These are phyloP conservation scores for Vitis amurensis DNA, from an alignment of 164 flowering plant species.

Conservation along the genomic window DNA sequence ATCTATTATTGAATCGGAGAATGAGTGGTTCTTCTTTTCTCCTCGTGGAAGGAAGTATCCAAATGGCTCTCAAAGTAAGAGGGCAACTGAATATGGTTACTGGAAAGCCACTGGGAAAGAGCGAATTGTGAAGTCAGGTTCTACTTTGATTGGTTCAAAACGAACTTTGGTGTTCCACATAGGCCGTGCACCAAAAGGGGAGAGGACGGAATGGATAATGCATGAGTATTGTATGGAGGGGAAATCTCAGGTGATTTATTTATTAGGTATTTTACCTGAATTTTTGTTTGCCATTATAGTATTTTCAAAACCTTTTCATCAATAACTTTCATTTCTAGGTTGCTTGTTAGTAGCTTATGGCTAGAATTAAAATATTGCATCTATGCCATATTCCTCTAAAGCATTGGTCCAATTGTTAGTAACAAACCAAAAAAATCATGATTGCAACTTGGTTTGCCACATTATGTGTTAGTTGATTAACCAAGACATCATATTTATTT, in stretches of 20 bases:
- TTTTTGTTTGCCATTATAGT: too few species aligned
- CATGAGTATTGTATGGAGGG: conserved; percentile 68
- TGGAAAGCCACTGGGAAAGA: conserved; percentile 93
- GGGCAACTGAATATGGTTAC: conserved; percentile 71
- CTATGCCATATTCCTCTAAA: too few species aligned
- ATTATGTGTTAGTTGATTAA: too few species aligned
- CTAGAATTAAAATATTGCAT: too few species aligned
- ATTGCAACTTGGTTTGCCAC: too few species aligned
- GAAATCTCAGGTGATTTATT: conserved; percentile 37
- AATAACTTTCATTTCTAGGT: too few species aligned
- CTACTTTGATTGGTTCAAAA: conserved; percentile 66
- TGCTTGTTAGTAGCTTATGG: too few species aligned
- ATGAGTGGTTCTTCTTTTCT: conserved; percentile 85
- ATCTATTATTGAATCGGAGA: conserved; percentile 62
- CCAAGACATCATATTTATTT: too few species aligned
- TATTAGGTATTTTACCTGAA: too few species aligned
- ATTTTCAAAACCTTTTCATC: too few species aligned
- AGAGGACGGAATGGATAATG: conserved; percentile 88
- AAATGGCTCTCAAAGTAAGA: conserved; percentile 72
- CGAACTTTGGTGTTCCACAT: conserved; percentile 80
- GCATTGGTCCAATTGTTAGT: too few species aligned
- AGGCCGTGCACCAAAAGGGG: conserved; percentile 88
- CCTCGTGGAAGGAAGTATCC: conserved; percentile 82
- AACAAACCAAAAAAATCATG: too few species aligned
- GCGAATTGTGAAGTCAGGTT: conserved; percentile 60